These are phyloP conservation scores for Aspergillus indologenus DNA, from an alignment of 495 filamentous ascomycete species.

Conservation along the genomic window DNA sequence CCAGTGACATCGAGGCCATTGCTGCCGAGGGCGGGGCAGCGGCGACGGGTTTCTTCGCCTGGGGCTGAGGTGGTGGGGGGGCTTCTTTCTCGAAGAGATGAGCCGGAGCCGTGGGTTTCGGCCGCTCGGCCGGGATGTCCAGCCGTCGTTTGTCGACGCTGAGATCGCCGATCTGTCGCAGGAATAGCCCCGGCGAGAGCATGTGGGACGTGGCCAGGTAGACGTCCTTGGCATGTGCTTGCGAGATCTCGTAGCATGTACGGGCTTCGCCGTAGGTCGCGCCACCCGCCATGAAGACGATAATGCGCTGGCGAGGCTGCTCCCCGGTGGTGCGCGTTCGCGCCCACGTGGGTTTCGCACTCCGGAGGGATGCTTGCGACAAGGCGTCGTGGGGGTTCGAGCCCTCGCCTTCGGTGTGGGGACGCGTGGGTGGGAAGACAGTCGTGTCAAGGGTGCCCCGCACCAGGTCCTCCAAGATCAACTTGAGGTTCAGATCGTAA, in stretches of 20 bases:
- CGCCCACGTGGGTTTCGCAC: slow-evolving; percentile 93
- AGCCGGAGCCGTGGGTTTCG: slow-evolving; percentile 74
- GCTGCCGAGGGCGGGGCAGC: slow-evolving; percentile 52
- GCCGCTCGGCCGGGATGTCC: slow-evolving; percentile 76
- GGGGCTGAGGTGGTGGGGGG: slow-evolving; percentile 42
- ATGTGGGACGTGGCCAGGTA: slow-evolving; percentile 91
- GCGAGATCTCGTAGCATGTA: slow-evolving; percentile 82
- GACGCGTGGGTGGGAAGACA: slow-evolving; percentile 78
- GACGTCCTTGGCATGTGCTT: slow-evolving; percentile 69
- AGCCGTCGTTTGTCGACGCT: slow-evolving; percentile 69
- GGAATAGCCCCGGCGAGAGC: slow-evolving; percentile 74
- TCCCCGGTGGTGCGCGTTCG: slow-evolving; percentile 68
- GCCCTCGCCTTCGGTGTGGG: slow-evolving; percentile 63
- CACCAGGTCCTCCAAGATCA: slow-evolving; percentile 67
- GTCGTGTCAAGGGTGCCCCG: slow-evolving; percentile 52
- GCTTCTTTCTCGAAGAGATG: slow-evolving; percentile 82
- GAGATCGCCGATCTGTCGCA: slow-evolving; percentile 78
- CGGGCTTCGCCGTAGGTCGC: slow-evolving; percentile 89
- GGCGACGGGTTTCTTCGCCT: slow-evolving; percentile 35
- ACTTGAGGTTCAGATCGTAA: slow-evolving; percentile 54
- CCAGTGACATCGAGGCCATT: slow-evolving; percentile 59
- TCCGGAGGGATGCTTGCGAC: slow-evolving; percentile 74
- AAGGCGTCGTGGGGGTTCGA: slow-evolving; percentile 51
- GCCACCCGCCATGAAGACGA: slow-evolving; percentile 95
- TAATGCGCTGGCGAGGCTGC: slow-evolving; percentile 84